A percentile compares a stretch with the other conserved stretches of the same genome.
These are phyloP conservation scores for Podila minutissima DNA, from an alignment of 192 early-diverging fungal species.

Conservation along the genomic window DNA sequence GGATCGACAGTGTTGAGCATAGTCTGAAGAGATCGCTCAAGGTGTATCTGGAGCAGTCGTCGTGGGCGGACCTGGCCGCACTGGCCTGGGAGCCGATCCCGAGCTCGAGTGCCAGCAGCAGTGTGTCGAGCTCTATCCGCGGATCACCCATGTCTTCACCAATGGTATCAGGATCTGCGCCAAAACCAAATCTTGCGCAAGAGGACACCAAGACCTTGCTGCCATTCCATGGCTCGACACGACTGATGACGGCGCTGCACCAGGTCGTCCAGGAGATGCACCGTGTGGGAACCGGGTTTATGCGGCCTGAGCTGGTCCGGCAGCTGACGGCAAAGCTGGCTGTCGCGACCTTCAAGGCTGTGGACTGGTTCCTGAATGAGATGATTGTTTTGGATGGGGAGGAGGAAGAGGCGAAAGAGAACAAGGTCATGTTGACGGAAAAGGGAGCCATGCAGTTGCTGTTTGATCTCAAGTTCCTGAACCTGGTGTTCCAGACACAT, in stretches of 20 bases:
- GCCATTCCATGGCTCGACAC: constrained; percentile 37
- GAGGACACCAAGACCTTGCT: constrained; percentile 34
- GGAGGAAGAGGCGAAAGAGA: neutral
- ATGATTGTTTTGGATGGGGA: neutral
- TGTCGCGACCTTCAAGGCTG: neutral
- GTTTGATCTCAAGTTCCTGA: constrained; percentile 69
- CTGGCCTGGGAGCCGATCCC: constrained; percentile 62
- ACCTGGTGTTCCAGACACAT: constrained; percentile 55
- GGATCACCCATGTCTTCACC: neutral
- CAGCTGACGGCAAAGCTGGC: constrained; percentile 12
- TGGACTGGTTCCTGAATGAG: constrained; percentile 22
- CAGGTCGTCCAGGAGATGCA: constrained; percentile 49
- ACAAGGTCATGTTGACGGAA: constrained; percentile 49
- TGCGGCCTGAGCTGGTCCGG: constrained; percentile 32
- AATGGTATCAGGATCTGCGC: neutral
- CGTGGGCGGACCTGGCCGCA: constrained; percentile 54
- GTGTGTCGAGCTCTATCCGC: constrained; percentile 5
- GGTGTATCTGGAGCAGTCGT: constrained; percentile 22
- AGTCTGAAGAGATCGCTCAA: constrained; percentile 30
- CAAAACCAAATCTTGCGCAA: neutral
- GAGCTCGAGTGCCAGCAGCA: constrained; percentile 1
- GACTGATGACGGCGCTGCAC: constrained; percentile 21
- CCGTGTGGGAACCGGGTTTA: constrained; percentile 33
- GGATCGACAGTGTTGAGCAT: constrained; percentile 47
- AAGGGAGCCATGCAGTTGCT: constrained; percentile 70